phyloP scores from a whole-genome alignment of 352 stramenopile genomes.

The Pythium chondricola region DNA sequence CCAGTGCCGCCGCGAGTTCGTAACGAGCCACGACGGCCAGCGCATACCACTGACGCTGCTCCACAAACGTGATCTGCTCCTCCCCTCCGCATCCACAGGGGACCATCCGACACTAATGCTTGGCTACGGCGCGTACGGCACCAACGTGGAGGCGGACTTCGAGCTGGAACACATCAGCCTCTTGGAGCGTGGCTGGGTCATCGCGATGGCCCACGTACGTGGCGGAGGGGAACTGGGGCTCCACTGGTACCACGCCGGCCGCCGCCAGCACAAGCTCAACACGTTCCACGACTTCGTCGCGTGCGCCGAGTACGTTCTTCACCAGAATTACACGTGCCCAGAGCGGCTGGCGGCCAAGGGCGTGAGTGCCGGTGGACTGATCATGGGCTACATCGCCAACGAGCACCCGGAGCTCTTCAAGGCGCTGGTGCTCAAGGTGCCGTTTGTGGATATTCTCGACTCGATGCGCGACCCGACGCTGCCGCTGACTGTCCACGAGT shows the following conservation, averaged over 20 bases:
- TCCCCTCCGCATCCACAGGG: too few species aligned
- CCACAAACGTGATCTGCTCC: constrained; percentile 43
- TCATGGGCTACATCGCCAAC: constrained; percentile 87
- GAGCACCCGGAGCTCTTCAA: constrained; percentile 62
- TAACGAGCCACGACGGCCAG: constrained; percentile 19
- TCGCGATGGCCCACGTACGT: constrained; percentile 86
- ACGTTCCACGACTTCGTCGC: constrained; percentile 83
- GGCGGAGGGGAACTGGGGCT: constrained; percentile 86
- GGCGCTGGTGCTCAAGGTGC: constrained; percentile 82
- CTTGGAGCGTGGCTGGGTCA: constrained; percentile 81
- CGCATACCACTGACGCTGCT: constrained; percentile 76
- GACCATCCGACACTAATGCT: constrained; percentile 80
- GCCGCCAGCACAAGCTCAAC: constrained; percentile 73
- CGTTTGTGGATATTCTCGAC: constrained; percentile 84
- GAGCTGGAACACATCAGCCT: constrained; percentile 80
- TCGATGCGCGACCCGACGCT: constrained; percentile 85
- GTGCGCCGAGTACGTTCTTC: constrained; percentile 57
- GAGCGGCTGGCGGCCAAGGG: constrained; percentile 64
- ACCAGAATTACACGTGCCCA: constrained; percentile 56
- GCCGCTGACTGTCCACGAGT: constrained; percentile 88
- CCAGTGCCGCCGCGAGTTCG: constrained; percentile 16
- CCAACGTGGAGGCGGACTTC: constrained; percentile 82
- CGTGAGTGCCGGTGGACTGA: constrained; percentile 79
- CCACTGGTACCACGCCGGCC: constrained; percentile 83
- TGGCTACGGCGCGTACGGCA: constrained; percentile 88